These are phyloP conservation scores for Blastocystis sp. DNA, from an alignment of 352 stramenopile genomes.

Conservation along the genomic window DNA sequence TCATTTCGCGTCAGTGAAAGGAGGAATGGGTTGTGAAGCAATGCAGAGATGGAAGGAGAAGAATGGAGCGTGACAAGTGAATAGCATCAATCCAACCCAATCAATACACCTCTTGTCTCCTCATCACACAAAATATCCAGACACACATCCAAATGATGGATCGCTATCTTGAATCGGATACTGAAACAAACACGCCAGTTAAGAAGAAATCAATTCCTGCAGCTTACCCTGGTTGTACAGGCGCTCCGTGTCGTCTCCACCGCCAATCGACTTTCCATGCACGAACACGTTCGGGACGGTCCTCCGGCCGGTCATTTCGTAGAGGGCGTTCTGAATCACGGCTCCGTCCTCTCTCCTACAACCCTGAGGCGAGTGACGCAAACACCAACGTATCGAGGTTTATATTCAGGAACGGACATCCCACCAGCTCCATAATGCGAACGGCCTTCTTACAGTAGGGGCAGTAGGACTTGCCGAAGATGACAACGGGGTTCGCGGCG, in stretches of 20 bases:
- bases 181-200: neutral
- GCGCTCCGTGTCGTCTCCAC: constrained; percentile 86
- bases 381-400: constrained; percentile 74
- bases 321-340: constrained; percentile 86
- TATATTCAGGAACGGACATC: constrained; percentile 75
- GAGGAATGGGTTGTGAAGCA: too few species aligned
- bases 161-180: too few species aligned
- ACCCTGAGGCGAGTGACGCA: neutral
- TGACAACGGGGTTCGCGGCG: constrained; percentile 80
- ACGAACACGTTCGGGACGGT: constrained; percentile 98
- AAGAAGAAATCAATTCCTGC: constrained; percentile 77
- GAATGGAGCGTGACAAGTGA: too few species aligned
- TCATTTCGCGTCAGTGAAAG: too few species aligned
- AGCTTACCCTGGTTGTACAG: constrained; percentile 84
- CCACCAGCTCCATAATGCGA: constrained; percentile 78
- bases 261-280: constrained; percentile 87
- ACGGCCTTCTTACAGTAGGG: constrained; percentile 86
- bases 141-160: too few species aligned
- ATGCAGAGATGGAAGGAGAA: too few species aligned
- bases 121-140: too few species aligned
- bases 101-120: too few species aligned
- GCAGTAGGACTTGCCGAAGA: constrained; percentile 89
- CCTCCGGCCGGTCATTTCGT: constrained; percentile 85
- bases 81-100: too few species aligned
- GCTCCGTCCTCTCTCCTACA: constrained; percentile 77